Evolutionary conservation across 805 yeast genomes (phyloP), one percentile per base, ranked within the genome.

Genomic region (Candida berthetii): DNA sequence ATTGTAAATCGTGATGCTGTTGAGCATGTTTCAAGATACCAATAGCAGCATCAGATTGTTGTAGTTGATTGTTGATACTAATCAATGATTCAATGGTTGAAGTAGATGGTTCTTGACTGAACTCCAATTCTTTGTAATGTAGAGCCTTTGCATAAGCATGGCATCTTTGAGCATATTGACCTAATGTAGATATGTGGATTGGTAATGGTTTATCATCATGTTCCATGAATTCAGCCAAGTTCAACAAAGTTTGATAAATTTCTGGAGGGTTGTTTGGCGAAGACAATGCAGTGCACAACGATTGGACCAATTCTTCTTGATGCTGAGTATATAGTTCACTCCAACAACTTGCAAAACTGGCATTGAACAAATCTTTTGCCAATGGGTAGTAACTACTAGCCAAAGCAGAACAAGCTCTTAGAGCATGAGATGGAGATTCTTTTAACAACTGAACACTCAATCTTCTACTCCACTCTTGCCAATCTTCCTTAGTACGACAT

Each of bases 141-240:
- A 93, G 68, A 0, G 98, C 96, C 56, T 95, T 93, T 3, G 99
- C 99, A 64, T 87, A 95, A 1, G 97, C 98, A 62, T 95, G 99
- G 48, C 96, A 87, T 46, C 93, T 73, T 56, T 87, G 95, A 3
- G 98, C 96, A 57, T 89, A 91, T 50, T 82, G 88, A 3, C 97
- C 96, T 45, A 93, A 67, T 0, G 95, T 85, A 4, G 90, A 78
- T n/a, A 86, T 85, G 28, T 95, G 83, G 35, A 93, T 85, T 0
- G 97, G 97, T 44, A 93, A 70, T 0, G 96, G 85, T 54, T 89
- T 90, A 51, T 89, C 97, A 61, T 91, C 97, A 53, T 91, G 98
- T 57, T 93, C 99, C 93, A 93, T 84, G 55, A 85, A 93, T 60
- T 93, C 99, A 0, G 96, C 96, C 42, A 93, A 67, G 48, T 91